Conservation (phyloP, 2,329 filamentous ascomycete genomes). For the Cylindrodendrum hubeiense region DNA sequence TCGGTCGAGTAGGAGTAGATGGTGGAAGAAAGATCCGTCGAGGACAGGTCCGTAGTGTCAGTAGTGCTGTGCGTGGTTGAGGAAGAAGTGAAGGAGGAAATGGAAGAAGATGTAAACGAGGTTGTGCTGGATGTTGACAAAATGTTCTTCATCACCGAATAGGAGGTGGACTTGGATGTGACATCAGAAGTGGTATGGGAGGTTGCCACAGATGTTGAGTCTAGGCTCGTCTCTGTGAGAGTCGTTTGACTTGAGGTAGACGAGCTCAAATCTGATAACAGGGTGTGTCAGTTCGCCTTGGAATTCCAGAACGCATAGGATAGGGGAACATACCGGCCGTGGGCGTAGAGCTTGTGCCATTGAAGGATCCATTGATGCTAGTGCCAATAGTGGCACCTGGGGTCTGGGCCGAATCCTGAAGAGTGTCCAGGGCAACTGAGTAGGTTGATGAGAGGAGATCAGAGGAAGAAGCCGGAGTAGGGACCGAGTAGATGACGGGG, state of each 20-base stretch:
- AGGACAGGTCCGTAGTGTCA: slow-evolving; percentile 26
- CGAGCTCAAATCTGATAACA: slow-evolving; percentile 25
- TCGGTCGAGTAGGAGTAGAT: slow-evolving; percentile 43
- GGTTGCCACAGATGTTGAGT: slow-evolving; percentile 27
- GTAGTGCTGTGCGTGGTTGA: slow-evolving; percentile 28
- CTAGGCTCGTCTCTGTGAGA: slow-evolving; percentile 33
- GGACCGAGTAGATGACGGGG: slow-evolving; percentile 29
- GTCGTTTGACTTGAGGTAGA: slow-evolving; percentile 31
- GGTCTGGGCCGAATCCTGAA: slow-evolving; percentile 30
- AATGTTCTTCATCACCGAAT: slow-evolving; percentile 25
- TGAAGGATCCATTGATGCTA: slow-evolving; percentile 32
- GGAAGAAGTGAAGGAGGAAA: slow-evolving; percentile 20
- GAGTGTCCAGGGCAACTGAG: slow-evolving; percentile 11
- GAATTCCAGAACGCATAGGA: slow-evolving; percentile 1
- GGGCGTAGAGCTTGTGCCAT: slow-evolving; percentile 22
- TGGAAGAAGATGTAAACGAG: slow-evolving; percentile 34
- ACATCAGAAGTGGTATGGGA: slow-evolving; percentile 31
- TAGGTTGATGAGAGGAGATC: slow-evolving; percentile 17
- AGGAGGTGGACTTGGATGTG: slow-evolving; percentile 16
- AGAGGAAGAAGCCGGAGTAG: slow-evolving; percentile 25
- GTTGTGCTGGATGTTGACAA: slow-evolving; percentile 27
- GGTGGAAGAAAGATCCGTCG: slow-evolving; percentile 34
- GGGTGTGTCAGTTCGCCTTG: neutral
- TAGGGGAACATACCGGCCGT: slow-evolving; percentile 38
- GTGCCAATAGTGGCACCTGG: slow-evolving; percentile 30